A percentile compares a stretch with the other conserved stretches of the same genome.
Conservation (phyloP, 2,329 filamentous ascomycete species). For the Diaporthe nobilis region DNA sequence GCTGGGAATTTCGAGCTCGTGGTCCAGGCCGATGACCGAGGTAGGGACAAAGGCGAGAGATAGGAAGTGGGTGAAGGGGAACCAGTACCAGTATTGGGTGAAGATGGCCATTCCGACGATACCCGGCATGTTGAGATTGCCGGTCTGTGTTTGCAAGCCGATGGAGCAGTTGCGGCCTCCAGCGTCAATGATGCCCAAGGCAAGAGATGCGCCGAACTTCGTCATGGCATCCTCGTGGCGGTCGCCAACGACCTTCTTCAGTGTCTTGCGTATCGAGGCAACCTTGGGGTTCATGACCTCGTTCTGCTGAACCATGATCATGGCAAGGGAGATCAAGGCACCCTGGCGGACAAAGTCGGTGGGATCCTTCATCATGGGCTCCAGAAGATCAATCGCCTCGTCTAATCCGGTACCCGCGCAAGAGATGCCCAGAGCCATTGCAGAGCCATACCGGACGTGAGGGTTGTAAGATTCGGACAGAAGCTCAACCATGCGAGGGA, state of each 20-base stretch:
- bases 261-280: slow-evolving; percentile 87
- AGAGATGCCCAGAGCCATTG: slow-evolving; percentile 98
- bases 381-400: slow-evolving; percentile 94
- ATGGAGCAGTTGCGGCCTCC: slow-evolving; percentile 99
- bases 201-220: slow-evolving; percentile 95
- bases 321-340: slow-evolving; percentile 91
- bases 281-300: slow-evolving; percentile 99
- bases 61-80: slow-evolving; percentile 97
- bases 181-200: slow-evolving; percentile 96
- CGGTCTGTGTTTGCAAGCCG: slow-evolving; percentile 95
- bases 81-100: slow-evolving; percentile 99
- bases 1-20: slow-evolving; percentile 91
- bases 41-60: slow-evolving; percentile 97
- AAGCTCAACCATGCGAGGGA: slow-evolving; percentile 98
- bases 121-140: slow-evolving; percentile 98
- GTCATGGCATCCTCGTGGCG: slow-evolving; percentile 99
- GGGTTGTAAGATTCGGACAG: slow-evolving; percentile 99
- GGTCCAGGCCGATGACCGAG: slow-evolving; percentile 93
- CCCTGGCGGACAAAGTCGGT: slow-evolving; percentile 98
- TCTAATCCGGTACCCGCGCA: slow-evolving; percentile 96
- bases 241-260: slow-evolving; percentile 94
- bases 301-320: slow-evolving; percentile 99
- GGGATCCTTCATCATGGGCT: slow-evolving; percentile 99
- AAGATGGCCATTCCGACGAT: slow-evolving; percentile 99
- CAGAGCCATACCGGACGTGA: slow-evolving; percentile 96